These are phyloP conservation scores for Isabelozyma rhagii DNA, from an alignment of 805 yeast genomes.

Conservation along the genomic window DNA sequence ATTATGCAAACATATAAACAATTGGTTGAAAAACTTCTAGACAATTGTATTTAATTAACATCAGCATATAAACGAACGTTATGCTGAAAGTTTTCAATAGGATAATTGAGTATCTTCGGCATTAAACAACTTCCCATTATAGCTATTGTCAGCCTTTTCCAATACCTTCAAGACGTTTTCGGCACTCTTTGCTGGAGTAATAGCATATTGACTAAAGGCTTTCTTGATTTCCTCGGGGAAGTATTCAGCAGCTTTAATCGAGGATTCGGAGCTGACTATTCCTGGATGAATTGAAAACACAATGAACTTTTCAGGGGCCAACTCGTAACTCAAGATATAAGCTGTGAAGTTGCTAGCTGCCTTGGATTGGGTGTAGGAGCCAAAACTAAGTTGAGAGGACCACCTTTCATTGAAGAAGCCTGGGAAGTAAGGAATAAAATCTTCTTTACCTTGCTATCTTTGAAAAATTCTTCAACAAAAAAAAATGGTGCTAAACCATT, in stretches of 20 bases:
- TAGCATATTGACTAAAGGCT: background rate
- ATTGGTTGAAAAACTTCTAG: too few species aligned
- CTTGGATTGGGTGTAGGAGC: constrained; percentile 34
- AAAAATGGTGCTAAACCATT: constrained; percentile 33
- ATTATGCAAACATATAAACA: too few species aligned
- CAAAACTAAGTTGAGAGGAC: constrained; percentile 12
- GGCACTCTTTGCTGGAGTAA: constrained; percentile 10
- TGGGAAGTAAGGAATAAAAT: constrained; percentile 23
- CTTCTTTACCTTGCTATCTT: constrained; percentile 19
- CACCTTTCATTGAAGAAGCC: constrained; percentile 21
- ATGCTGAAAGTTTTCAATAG: too few species aligned
- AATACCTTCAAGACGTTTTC: constrained; percentile 4
- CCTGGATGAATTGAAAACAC: constrained; percentile 38
- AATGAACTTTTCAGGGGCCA: constrained; percentile 18
- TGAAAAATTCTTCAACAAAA: constrained; percentile 19
- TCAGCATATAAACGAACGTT: too few species aligned
- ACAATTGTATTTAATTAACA: too few species aligned
- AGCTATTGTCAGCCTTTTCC: constrained; percentile 2
- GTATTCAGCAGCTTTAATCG: constrained; percentile 2
- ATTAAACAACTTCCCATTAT: constrained; percentile 10
- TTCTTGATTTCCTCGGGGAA: constrained; percentile 1
- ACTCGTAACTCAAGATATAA: constrained; percentile 21
- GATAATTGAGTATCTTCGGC: too few species aligned
- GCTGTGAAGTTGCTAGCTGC: constrained; percentile 30
- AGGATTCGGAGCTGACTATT: constrained; percentile 35